Conservation (phyloP, 2,329 filamentous ascomycete genomes). For the Beauveria varroae region DNA sequence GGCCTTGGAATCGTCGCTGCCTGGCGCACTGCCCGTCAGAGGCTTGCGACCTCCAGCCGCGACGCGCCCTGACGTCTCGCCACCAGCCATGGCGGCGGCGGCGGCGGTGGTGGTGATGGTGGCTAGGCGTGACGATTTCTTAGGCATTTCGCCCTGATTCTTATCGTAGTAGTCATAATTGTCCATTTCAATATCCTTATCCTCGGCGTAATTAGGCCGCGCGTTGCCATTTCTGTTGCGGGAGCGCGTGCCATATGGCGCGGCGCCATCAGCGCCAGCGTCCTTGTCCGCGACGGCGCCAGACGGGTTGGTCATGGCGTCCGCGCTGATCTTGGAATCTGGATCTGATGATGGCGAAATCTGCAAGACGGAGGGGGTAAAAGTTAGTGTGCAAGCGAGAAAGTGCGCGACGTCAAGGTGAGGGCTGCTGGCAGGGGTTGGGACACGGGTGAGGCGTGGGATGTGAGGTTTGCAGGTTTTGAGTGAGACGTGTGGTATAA, state of each 20-base stretch:
- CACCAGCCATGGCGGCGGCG: slow-evolving; percentile 23
- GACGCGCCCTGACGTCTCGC: slow-evolving; percentile 22
- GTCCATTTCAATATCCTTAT: slow-evolving; percentile 83
- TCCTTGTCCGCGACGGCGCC: slow-evolving; percentile 41
- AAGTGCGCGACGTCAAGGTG: background rate
- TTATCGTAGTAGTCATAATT: slow-evolving; percentile 61
- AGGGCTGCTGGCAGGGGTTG: background rate
- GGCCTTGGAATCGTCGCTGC: slow-evolving; percentile 32
- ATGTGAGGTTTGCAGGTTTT: slow-evolving; percentile 1
- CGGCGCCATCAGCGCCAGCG: slow-evolving; percentile 43
- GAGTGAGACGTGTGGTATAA: slow-evolving; percentile 2
- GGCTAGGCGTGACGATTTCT: slow-evolving; percentile 47
- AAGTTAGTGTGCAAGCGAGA: background rate
- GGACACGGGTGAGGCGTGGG: background rate
- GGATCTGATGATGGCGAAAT: slow-evolving; percentile 28
- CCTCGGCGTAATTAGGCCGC: slow-evolving; percentile 92
- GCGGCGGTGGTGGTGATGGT: slow-evolving; percentile 20
- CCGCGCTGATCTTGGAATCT: slow-evolving; percentile 25
- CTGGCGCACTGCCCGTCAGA: slow-evolving; percentile 16
- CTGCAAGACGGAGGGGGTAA: slow-evolving; percentile 18
- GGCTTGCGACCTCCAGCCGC: slow-evolving; percentile 33
- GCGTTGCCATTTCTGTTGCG: slow-evolving; percentile 75
- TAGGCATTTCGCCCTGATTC: slow-evolving; percentile 45
- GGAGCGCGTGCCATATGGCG: slow-evolving; percentile 86
- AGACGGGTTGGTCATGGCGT: slow-evolving; percentile 41